These are phyloP conservation scores for Apophysomyces trapeziformis DNA, from an alignment of 371 early-diverging fungal species.

Conservation along the genomic window DNA sequence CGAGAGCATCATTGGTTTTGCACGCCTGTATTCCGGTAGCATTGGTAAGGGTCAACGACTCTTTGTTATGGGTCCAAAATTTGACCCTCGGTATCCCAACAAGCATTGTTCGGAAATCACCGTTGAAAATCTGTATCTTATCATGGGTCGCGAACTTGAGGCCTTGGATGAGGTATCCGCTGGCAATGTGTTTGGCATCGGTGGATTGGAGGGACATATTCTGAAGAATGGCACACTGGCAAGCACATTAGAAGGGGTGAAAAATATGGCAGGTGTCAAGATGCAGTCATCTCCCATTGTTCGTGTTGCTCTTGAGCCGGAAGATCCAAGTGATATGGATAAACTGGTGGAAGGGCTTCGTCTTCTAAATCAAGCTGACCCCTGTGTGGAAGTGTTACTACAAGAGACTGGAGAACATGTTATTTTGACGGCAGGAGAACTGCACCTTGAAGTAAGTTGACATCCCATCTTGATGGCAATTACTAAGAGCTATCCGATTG, in stretches of 20 bases:
- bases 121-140: constrained; percentile 81
- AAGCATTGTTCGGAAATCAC: constrained; percentile 70
- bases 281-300: constrained; percentile 84
- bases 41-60: constrained; percentile 85
- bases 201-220: constrained; percentile 86
- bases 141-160: constrained; percentile 96
- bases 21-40: constrained; percentile 91
- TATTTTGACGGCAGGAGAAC: constrained; percentile 93
- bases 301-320: constrained; percentile 95
- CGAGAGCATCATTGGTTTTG: constrained; percentile 86
- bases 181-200: constrained; percentile 96
- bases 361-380: constrained; percentile 92
- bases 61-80: constrained; percentile 94
- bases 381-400: constrained; percentile 87
- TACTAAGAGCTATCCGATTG: background rate
- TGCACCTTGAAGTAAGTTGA: constrained; percentile 82
- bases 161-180: constrained; percentile 85
- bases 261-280: constrained; percentile 61
- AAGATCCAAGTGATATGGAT: constrained; percentile 81
- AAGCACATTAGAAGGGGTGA: constrained; percentile 57
- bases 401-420: constrained; percentile 98
- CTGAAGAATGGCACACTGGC: constrained; percentile 92
- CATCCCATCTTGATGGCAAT: no score
- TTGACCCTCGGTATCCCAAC: constrained; percentile 71
- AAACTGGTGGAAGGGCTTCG: constrained; percentile 87